Evolutionary conservation across 176 grass and related monocot genomes (phyloP), one percentile per base, ranked within the genome.

Genomic region (Aegilops bicornis): DNA sequence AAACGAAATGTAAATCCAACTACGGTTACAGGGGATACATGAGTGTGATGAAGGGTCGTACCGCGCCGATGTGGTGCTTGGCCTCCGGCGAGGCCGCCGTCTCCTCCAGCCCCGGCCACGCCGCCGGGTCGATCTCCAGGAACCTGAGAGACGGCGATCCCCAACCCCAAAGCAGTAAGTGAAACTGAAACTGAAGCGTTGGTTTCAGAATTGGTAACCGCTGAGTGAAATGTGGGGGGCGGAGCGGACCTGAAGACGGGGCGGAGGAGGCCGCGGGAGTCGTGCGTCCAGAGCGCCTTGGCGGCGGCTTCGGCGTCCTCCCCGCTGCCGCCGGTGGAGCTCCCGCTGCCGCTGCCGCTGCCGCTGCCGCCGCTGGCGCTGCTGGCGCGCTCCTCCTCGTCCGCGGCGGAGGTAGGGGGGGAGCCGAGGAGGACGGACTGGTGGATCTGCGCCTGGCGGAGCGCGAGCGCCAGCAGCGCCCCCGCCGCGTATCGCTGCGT

Each of bases 371-470:
- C 71, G 88, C 88, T 90, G 78, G 84, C 66, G 81, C 59, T 87
- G 81, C 89, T 91, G 84, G 80, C 47, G 23, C 79, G 90, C 24
- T 89, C 92, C 12, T 79, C 79, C 2, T 87, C 73, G 7, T 80
- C 67, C 15, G 77, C 77, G 80, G 39, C 80, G 87, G 82, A 24
- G 14, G 84, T 24, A 9, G 39, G 12, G 48, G 78, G 43, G 86
- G 56, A 66, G 86, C 91, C 96, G 66, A 98, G 90, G 70, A 83
- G 97, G 20, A 43, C 90, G 52, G 88, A 88, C 89, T 92, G 94
- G 87, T 98, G 92, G 87, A 98, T 98, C 93, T 98, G 97, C 37
- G 92, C 93, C 86, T 96, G 97, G 70, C 92, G 91, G 76, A 98
- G 86, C 42, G 93, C 83, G 59, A 98, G 87, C 4, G 96, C 96